These are phyloP conservation scores for Solanum phureja DNA, from an alignment of 257 asterid species.

Conservation along the genomic window DNA sequence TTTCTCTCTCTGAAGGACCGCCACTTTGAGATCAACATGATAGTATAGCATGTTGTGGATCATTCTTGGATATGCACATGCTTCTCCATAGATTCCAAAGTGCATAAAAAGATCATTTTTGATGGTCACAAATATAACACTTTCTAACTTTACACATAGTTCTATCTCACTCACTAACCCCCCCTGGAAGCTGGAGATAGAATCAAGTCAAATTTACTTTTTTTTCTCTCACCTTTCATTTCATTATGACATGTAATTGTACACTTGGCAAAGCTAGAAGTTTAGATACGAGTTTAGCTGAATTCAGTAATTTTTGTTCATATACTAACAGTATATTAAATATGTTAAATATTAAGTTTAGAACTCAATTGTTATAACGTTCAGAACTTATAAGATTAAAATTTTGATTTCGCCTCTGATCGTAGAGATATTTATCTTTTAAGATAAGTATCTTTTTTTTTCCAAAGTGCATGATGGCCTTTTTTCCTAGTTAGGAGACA, in stretches of 20 bases:
- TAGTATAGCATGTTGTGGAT: neutral
- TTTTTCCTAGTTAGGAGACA: neutral
- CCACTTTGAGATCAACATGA: conserved; percentile 9
- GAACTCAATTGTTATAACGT: neutral
- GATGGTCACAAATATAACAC: neutral
- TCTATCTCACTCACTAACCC: neutral
- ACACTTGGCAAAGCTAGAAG: neutral
- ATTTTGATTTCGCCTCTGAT: neutral
- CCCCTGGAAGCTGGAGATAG: neutral
- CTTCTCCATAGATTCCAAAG: conserved; percentile 8
- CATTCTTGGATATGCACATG: conserved; percentile 4
- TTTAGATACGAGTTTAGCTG: accelerated
- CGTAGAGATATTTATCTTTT: neutral
- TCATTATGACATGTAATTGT: neutral
- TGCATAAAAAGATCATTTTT: neutral
- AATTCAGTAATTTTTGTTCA: accelerated
- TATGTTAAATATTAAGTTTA: neutral
- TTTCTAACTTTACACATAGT: neutral
- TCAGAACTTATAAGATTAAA: too few species aligned
- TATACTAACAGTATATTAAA: too few species aligned
- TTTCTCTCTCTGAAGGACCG: conserved; percentile 7
- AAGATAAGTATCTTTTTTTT: neutral
- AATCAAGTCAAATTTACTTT: neutral
- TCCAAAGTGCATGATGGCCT: neutral
- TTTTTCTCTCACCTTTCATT: neutral